Evolutionary conservation across 345 rosid species (phyloP), one percentile per base, ranked within the genome.

Genomic region (Salix purpurea): DNA sequence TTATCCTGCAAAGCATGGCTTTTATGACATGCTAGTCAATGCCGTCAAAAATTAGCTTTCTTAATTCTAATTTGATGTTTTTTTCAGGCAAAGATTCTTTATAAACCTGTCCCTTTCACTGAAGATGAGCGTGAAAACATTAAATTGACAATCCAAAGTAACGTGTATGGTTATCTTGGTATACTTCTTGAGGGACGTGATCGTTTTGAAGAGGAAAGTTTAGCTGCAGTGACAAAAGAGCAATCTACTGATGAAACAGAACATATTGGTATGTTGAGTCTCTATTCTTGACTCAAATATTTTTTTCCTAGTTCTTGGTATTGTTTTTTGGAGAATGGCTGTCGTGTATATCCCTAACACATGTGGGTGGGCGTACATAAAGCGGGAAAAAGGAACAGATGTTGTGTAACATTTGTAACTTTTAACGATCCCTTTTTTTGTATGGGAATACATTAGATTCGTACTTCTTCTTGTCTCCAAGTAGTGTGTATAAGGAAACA

Each of bases 171-270:
- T 50, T 96, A 94, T 87, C 92, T 96, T 74, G 98, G 99, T 74
- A 86, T 92, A 74, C 95, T 96, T 65, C 97, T 96, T 60, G 99
- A 96, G 84, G 99, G 97, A 6, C 97, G 97, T 70, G 99, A 96
- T 74, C 91, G 89, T 67, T 96, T 94, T 72, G 99, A 94, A 83
- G 99, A 96, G 77, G 98, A 93, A 78, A 73, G 86, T 84, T 90
- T 87, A 83, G 78, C 81, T 76, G 86, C 80, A 80, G 84, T 50
- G 83, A 76, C 72, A 77, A 72, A 76, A 34, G 85, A 76, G 44
- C 83, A 32, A 56, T 75, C 78, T 76, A 77, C 77, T 62, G 70
- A 72, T 69, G 87, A 81, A 62, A 65, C 78, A n/a, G 77, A 74
- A n/a, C 52, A 76, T 42, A 65, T 54, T 70, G 90, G 92, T 82